Evolutionary conservation across 1,284 basidiomycete species (phyloP).

Genomic region (Phellopilus nigrolimitatus): DNA sequence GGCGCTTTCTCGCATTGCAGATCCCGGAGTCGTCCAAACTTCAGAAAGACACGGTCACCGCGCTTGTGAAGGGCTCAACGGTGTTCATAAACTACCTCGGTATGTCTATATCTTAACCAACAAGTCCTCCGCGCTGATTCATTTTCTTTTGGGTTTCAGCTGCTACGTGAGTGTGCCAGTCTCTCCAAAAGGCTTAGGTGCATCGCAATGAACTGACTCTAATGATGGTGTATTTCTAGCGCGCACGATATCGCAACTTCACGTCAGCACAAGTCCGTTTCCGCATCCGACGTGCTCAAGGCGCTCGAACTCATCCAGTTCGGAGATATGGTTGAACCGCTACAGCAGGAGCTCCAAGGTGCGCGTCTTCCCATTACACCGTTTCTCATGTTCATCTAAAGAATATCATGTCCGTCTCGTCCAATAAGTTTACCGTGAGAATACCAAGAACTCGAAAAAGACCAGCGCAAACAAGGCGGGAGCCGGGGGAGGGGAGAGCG

Average conservation of each 20-base stretch:
- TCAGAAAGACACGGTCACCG: slow-evolving; percentile 81
- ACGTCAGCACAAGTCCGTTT: slow-evolving; percentile 85
- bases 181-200: too few relatives aligned
- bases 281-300: slow-evolving; percentile 83
- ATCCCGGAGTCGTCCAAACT: slow-evolving; percentile 81
- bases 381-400: too few relatives aligned
- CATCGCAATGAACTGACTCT: too few relatives aligned
- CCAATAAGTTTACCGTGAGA: slow-evolving; percentile 58
- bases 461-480: slow-evolving; percentile 22
- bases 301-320: slow-evolving; percentile 81
- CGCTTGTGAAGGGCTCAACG: slow-evolving; percentile 80
- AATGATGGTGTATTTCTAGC: too few relatives aligned
- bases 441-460: slow-evolving; percentile 49
- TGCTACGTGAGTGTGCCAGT: slow-evolving; percentile 57
- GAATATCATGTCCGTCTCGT: too few relatives aligned
- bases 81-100: slow-evolving; percentile 90
- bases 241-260: slow-evolving; percentile 83
- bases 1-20: too few relatives aligned
- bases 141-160: too few relatives aligned
- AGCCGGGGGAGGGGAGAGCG: slow-evolving; percentile 18
- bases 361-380: slow-evolving; percentile 25
- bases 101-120: too few relatives aligned
- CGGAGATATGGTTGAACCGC: slow-evolving; percentile 61
- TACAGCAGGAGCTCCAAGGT: slow-evolving; percentile 75
- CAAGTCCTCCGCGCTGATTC: too few relatives aligned